Evolutionary conservation across 176 grass and related monocot genomes (phyloP).

Genomic region (Zizania latifolia): DNA sequence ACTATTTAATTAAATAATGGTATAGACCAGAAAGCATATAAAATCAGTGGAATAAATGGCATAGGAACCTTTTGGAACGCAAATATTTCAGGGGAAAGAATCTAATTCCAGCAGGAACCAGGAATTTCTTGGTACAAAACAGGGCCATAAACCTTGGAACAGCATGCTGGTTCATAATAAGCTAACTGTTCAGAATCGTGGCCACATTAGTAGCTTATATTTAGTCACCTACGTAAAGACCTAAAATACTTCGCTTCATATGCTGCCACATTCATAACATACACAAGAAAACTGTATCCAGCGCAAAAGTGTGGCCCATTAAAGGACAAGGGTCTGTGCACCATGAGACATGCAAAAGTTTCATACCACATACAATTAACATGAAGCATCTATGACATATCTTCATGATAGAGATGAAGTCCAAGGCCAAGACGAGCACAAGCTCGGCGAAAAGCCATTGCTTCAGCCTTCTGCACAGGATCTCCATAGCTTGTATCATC

Average conservation of each 20-base stretch:
- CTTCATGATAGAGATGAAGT: constrained; percentile 97
- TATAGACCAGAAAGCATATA: not conserved
- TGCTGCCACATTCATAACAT: constrained; percentile 8
- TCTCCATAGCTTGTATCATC: constrained; percentile 62
- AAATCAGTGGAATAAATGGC: not conserved
- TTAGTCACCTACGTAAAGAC: not conserved
- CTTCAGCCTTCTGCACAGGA: constrained; percentile 95
- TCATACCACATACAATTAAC: constrained; percentile 25
- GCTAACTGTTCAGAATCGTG: constrained; percentile 9
- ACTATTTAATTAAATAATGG: not conserved
- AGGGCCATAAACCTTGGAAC: not conserved
- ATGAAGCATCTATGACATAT: constrained; percentile 45
- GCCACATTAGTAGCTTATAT: constrained; percentile 37
- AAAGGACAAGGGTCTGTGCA: not conserved
- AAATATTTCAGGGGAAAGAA: not conserved
- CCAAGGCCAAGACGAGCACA: constrained; percentile 92
- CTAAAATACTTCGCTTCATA: constrained; percentile 23
- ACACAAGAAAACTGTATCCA: constrained; percentile 8
- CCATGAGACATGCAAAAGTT: constrained; percentile 7
- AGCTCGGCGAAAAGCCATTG: constrained; percentile 96
- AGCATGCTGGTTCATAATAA: constrained; percentile 9
- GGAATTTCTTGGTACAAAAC: not conserved
- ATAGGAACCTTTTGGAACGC: not conserved
- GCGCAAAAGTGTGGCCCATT: constrained; percentile 22
- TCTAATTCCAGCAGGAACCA: not conserved